Conservation (phyloP, 1,284 basidiomycete genomes). For the Anthracocystis walkeri region DNA sequence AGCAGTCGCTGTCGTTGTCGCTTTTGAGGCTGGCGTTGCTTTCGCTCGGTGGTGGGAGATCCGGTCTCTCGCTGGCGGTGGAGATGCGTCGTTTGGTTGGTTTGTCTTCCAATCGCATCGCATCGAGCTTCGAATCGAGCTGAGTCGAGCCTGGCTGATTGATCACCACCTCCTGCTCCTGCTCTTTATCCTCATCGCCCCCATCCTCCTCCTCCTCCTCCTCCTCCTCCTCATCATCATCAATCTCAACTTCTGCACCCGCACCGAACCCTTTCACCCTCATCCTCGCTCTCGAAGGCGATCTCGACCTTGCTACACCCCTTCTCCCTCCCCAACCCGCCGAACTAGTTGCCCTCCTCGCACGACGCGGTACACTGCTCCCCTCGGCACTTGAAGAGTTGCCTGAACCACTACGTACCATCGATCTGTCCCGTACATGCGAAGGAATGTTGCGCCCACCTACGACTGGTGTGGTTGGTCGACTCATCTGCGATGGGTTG, state of each 20-base stretch:
- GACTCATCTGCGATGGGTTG: slow-evolving; percentile 22
- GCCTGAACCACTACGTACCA: slow-evolving; percentile 13
- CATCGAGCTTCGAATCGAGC: slow-evolving; percentile 9
- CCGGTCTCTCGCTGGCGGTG: slow-evolving; percentile 42
- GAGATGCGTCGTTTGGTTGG: slow-evolving; percentile 35
- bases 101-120: slow-evolving; percentile 12
- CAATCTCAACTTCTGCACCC: slow-evolving; percentile 55
- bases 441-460: slow-evolving; percentile 18
- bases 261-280: slow-evolving; percentile 50
- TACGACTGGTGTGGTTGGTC: slow-evolving; percentile 29
- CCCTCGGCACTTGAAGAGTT: slow-evolving; percentile 38
- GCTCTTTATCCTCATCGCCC: slow-evolving; percentile 71
- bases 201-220: slow-evolving; percentile 58
- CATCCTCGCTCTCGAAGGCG: slow-evolving; percentile 41
- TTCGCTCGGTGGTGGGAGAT: slow-evolving; percentile 39
- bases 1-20: neutral
- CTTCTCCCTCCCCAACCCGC: slow-evolving; percentile 11
- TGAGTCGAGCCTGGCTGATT: neutral
- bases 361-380: slow-evolving; percentile 24
- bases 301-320: slow-evolving; percentile 20
- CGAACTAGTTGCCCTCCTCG: slow-evolving; percentile 26
- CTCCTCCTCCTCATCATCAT: slow-evolving; percentile 50
- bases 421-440: slow-evolving; percentile 27
- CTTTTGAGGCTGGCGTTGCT: slow-evolving; percentile 4
- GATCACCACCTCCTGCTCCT: slow-evolving; percentile 51